Evolutionary conservation across 495 filamentous ascomycete species (phyloP), one percentile per base, ranked within the genome.

Genomic region (Clavariopsis aquatica): DNA sequence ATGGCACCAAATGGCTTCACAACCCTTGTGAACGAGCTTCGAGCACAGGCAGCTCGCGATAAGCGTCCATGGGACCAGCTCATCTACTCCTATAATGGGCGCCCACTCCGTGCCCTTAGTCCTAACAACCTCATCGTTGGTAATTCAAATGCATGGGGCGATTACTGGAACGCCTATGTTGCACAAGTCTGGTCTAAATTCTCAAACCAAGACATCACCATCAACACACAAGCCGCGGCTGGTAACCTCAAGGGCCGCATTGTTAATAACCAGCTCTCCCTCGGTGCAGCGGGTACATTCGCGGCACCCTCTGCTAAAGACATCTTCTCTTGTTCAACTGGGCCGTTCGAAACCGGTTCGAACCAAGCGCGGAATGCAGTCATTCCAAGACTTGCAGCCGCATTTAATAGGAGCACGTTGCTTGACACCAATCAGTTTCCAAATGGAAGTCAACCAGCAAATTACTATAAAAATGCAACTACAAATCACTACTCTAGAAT

Each of bases 401-500:
- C 85, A 0, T 84, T 91, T 49, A 88, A 89, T 72, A 80, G 89
- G 19, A 83, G 82, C 5, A 89, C 86, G 22, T 68, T 91, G 49
- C 71, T 89, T 45, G 29, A 60, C 62, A 65, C 12, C 57, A 46
- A 74, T 1, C 57, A 71, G 45, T 81, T 84, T 69, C 87, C 87
- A 4, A 79, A 81, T 49, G 77, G 78, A 15, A 78, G 26, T 22
- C 45, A n/a, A 5, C 56, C 60, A 12, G 13, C 13, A 12, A 31
- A 65, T 34, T 71, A 71, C 41, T 71, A 71, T 34, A 55, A 62
- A 62, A 74, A 81, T 13, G 52, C 67, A 4, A 74, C 83, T 36
- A 91, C 89, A 24, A 93, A 93, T 65, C 87, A 91, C 73, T 92
- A 90, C 69, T 75, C 85, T 19, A 73, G 86, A 15, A 81, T 92